Evolutionary conservation across 495 filamentous ascomycete species (phyloP).

Genomic region (Penicillium manginii): DNA sequence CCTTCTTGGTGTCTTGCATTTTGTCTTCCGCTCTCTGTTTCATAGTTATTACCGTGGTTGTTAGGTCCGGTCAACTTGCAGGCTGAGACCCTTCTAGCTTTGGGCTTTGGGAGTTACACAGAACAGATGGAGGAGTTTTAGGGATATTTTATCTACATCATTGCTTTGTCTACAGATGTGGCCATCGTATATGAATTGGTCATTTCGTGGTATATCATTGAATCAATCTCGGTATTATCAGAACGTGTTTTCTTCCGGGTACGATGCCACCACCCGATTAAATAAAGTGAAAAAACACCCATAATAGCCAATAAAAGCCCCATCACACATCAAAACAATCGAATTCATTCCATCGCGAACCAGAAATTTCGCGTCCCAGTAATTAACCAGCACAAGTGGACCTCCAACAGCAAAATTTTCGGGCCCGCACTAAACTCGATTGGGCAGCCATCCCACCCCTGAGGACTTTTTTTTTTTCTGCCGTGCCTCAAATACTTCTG

Average conservation of each 20-base stretch:
- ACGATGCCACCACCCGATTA: neutral
- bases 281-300: neutral
- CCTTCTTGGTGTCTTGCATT: conserved; percentile 12
- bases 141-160: neutral
- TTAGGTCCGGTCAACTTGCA: neutral
- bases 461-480: conserved; percentile 32
- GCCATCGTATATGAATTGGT: conserved; percentile 3
- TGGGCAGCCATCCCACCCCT: conserved; percentile 21
- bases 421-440: conserved; percentile 24
- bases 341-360: neutral
- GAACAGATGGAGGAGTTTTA: conserved; percentile 4
- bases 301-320: neutral
- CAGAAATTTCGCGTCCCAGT: neutral
- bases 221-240: neutral
- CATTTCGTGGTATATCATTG: neutral
- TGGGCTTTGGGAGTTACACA: conserved; percentile 1
- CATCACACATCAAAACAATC: neutral
- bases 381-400: neutral
- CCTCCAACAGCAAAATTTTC: conserved; percentile 1
- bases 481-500: conserved; percentile 21
- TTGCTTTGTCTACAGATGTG: neutral
- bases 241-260: neutral
- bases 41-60: neutral
- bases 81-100: neutral
- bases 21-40: conserved; percentile 1